Conservation (phyloP, 352 stramenopile species). For the Globisporangium nagaii region DNA sequence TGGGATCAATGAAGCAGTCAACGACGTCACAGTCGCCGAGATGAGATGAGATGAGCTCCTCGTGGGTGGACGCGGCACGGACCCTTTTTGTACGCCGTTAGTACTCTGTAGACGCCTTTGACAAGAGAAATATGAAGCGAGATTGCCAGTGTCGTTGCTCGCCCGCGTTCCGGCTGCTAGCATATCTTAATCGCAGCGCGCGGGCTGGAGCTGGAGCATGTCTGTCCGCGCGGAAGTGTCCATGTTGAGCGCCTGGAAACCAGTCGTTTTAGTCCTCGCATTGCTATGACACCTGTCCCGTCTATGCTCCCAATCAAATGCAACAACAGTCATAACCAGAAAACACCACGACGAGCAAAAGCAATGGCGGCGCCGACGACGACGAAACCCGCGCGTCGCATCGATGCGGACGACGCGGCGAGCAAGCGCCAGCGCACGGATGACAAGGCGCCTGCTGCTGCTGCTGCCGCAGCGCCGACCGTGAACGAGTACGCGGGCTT, state of each 20-base stretch:
- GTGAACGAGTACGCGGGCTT: conserved; percentile 67
- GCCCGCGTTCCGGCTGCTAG: too few species aligned
- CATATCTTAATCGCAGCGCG: too few species aligned
- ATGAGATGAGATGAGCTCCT: not conserved
- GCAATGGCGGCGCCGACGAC: not conserved
- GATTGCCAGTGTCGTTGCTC: not conserved
- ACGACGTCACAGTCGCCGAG: too few species aligned
- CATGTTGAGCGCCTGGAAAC: conserved; percentile 11
- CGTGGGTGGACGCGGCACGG: not conserved
- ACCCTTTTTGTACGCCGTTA: conserved; percentile 8
- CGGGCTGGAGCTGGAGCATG: too few species aligned
- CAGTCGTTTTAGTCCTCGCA: conserved; percentile 23
- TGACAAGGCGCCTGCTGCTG: conserved; percentile 3
- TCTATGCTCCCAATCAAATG: not conserved
- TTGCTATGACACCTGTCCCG: conserved; percentile 9
- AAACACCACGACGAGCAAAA: not conserved
- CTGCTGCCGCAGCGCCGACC: not conserved
- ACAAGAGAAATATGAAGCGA: conserved; percentile 7
- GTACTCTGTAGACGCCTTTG: conserved; percentile 11
- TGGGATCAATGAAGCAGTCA: not conserved
- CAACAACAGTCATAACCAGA: not conserved
- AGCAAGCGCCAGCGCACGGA: conserved; percentile 41
- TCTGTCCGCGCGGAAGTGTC: not conserved
- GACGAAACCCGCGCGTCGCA: conserved; percentile 4
- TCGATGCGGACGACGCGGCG: not conserved